Evolutionary conservation across 768 basidiomycete species (phyloP), one percentile per base, ranked within the genome.

Genomic region (Suillus fuscotomentosus): DNA sequence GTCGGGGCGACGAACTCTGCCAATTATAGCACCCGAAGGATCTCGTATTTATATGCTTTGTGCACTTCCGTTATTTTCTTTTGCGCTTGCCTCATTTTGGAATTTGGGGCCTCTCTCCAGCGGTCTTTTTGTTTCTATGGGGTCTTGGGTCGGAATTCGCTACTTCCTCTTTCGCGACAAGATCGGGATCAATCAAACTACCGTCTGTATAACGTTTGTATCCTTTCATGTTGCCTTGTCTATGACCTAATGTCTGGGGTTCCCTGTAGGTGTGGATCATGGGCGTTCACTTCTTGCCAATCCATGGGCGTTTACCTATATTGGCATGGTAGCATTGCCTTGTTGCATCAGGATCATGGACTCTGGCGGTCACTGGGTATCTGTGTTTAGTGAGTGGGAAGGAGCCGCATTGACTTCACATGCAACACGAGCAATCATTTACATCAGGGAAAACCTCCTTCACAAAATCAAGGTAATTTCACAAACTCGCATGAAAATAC

Each of bases 1-100:
- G n/a, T 64, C 69, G 20, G 76, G 76, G 11, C 71, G 77, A 39
- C 68, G 64, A 13, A 78, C 77, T 0, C 63, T 77, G 13, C 76
- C 78, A 5, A 71, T 78, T 36, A 60, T 69, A 20, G 61, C 66
- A 0, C 69, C 67, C 0, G 61, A 71, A 55, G 67, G 64, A 14
- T 71, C 69, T 6, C 63, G 63, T 2, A n/a, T 62, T 6, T 63
- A 61, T 24, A 70, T 70, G 22, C 51, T 63, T 27, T 27, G 65
- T 14, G 68, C 41, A n/a, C 63, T 70, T 11, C 63, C 66, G 1
- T 5, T 65, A 51, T 67, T 66, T 66, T 69, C 69, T 1, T 53
- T 69, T 14, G 54, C 36, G 0, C 61, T 67, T 15, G 31, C 62
- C 1, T 20, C 53, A 1, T 3, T 69, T 36, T 67, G 61, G 66